These are phyloP conservation scores for Albatrellus ellisii DNA, from an alignment of 768 basidiomycete genomes.

Conservation along the genomic window DNA sequence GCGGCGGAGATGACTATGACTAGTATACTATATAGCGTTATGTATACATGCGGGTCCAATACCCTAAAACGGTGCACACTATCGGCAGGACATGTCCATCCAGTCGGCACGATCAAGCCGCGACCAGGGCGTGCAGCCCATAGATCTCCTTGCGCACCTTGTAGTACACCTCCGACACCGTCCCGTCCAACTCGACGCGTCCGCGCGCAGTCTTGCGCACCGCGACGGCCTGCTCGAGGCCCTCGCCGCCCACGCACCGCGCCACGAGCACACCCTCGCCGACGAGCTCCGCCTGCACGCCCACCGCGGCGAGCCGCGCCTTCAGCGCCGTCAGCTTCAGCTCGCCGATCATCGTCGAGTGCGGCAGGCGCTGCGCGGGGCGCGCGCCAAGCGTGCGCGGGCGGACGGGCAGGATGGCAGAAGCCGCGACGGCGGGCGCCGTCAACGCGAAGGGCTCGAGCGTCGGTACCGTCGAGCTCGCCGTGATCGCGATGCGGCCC, in stretches of 20 bases:
- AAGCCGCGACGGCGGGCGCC: conserved; percentile 2
- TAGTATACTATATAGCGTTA: too few species aligned
- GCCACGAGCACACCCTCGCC: conserved; percentile 85
- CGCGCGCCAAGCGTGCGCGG: conserved; percentile 51
- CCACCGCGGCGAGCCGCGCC: conserved; percentile 55
- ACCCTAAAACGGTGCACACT: too few species aligned
- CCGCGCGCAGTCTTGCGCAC: conserved; percentile 83
- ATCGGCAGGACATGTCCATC: too few species aligned
- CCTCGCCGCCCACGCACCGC: conserved; percentile 26
- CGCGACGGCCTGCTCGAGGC: conserved; percentile 59
- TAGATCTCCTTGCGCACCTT: conserved; percentile 84
- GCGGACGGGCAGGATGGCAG: conserved; percentile 13
- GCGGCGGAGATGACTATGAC: too few species aligned
- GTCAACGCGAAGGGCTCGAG: conserved; percentile 50
- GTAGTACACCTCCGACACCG: conserved; percentile 81
- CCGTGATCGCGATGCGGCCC: conserved; percentile 75
- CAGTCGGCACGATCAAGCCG: conserved; percentile 27
- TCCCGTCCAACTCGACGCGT: conserved; percentile 81
- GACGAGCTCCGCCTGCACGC: conserved; percentile 87
- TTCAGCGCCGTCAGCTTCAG: conserved; percentile 87
- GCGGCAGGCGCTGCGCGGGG: conserved; percentile 52
- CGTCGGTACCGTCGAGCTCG: conserved; percentile 79
- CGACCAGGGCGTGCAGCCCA: conserved; percentile 78
- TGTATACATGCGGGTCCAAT: too few species aligned
- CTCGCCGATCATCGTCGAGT: conserved; percentile 96